phyloP scores from a whole-genome alignment of 257 asterid species.

The Solanum verrucosum region DNA sequence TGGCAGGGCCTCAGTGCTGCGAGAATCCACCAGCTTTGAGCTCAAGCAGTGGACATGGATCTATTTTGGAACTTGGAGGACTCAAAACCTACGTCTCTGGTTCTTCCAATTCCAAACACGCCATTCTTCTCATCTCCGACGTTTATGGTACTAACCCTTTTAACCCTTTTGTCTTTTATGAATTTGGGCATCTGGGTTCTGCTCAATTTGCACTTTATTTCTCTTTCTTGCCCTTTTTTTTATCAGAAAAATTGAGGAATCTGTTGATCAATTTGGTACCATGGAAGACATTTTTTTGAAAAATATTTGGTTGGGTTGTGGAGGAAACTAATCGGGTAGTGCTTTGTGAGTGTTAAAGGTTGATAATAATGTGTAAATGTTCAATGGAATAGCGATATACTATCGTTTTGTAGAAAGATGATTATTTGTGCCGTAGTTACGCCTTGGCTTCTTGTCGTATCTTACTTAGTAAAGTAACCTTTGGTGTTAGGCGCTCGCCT shows the following conservation, averaged over 20 bases:
- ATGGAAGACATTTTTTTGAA: not conserved
- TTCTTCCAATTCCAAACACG: constrained; percentile 30
- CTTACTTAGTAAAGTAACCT: not conserved
- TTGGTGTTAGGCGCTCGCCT: not conserved
- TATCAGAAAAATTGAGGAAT: not conserved
- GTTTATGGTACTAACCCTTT: constrained; percentile 20
- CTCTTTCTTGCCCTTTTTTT: not conserved
- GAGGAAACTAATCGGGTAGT: not conserved
- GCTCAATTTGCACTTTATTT: not conserved
- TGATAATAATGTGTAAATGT: not conserved
- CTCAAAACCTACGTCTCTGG: constrained; percentile 36
- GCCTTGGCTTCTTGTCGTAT: not conserved
- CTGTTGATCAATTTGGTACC: not conserved
- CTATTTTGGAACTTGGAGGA: constrained; percentile 31
- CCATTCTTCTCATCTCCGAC: constrained; percentile 44
- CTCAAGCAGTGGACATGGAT: constrained; percentile 39
- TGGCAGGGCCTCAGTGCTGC: constrained; percentile 54
- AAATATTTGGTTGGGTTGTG: not conserved
- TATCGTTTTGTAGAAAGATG: not conserved
- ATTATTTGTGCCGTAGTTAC: not conserved
- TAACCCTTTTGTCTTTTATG: not conserved
- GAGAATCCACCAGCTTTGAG: constrained; percentile 48
- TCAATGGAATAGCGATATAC: not conserved
- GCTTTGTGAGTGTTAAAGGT: not conserved
- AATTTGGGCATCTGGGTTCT: not conserved